These are phyloP conservation scores for Chaetomidium leptoderma DNA, from an alignment of 495 filamentous ascomycete species.

Conservation along the genomic window DNA sequence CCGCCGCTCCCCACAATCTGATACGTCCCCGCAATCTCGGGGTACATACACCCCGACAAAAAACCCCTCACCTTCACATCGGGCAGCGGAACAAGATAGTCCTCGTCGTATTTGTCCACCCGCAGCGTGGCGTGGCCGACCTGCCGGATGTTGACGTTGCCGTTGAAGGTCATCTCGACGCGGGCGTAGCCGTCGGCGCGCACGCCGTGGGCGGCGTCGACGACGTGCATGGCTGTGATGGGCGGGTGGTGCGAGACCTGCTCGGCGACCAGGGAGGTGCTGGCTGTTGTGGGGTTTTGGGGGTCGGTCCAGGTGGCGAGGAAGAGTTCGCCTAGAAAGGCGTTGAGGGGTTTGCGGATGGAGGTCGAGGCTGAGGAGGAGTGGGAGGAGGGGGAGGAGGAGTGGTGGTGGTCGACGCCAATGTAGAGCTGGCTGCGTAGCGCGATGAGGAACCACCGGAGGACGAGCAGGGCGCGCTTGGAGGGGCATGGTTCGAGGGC, in stretches of 20 bases:
- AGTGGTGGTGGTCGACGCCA: constrained; percentile 16
- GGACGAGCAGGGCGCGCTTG: constrained; percentile 68
- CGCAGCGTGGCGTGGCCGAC: constrained; percentile 66
- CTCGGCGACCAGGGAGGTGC: constrained; percentile 62
- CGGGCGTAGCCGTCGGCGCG: constrained; percentile 80
- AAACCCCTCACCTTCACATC: constrained; percentile 44
- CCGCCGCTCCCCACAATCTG: constrained; percentile 35
- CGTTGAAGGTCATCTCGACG: constrained; percentile 78
- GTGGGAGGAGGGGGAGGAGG: background rate
- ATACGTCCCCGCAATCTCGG: constrained; percentile 39
- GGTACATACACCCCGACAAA: constrained; percentile 41
- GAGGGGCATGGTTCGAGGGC: constrained; percentile 63
- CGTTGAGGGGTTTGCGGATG: constrained; percentile 41
- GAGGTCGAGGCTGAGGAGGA: background rate
- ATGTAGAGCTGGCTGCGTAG: constrained; percentile 69
- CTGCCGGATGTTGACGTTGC: constrained; percentile 75
- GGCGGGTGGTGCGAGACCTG: constrained; percentile 73
- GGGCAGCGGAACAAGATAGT: constrained; percentile 47
- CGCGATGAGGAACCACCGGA: constrained; percentile 81
- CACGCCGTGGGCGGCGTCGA: constrained; percentile 69
- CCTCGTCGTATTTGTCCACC: constrained; percentile 47
- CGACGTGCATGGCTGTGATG: constrained; percentile 78
- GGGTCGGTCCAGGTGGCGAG: constrained; percentile 67
- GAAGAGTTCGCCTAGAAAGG: constrained; percentile 43
- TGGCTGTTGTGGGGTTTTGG: constrained; percentile 62